These are phyloP conservation scores for Teratosphaeria nubilosa DNA, from an alignment of 2,329 filamentous ascomycete species.

Conservation along the genomic window DNA sequence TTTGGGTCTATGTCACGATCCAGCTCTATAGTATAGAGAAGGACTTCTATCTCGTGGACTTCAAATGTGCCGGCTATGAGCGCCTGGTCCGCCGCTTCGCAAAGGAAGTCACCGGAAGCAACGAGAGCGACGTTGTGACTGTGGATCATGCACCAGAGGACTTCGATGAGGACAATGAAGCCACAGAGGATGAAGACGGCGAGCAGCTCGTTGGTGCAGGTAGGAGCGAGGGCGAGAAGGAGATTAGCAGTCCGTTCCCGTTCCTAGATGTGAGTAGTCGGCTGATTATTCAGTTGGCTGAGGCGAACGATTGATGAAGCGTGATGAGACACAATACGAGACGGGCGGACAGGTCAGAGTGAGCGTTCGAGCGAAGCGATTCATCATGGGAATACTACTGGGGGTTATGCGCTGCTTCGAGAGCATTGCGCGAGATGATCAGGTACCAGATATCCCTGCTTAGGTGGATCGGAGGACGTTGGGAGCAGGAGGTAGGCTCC, in stretches of 20 bases:
- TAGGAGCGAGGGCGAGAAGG: conserved; percentile 67
- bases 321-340: neutral
- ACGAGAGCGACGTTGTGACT: conserved; percentile 14
- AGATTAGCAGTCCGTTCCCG: conserved; percentile 88
- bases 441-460: neutral
- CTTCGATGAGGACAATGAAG: conserved; percentile 19
- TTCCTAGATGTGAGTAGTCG: conserved; percentile 89
- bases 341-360: neutral
- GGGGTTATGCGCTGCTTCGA: neutral
- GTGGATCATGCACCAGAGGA: conserved; percentile 13
- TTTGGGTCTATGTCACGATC: conserved; percentile 93
- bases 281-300: conserved; percentile 85
- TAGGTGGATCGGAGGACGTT: neutral
- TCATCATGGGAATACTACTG: neutral
- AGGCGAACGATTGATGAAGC: conserved; percentile 49
- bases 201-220: conserved; percentile 37
- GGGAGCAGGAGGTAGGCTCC: neutral
- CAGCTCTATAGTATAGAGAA: conserved; percentile 92
- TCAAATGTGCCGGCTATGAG: conserved; percentile 97
- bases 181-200: conserved; percentile 24
- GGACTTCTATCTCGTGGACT: conserved; percentile 90
- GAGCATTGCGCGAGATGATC: neutral
- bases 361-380: neutral
- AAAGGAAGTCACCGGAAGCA: conserved; percentile 21
- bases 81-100: conserved; percentile 52